Evolutionary conservation across 1,284 basidiomycete species (phyloP), one percentile per base, ranked within the genome.

Genomic region (Cutaneotrichosporon cavernicola): DNA sequence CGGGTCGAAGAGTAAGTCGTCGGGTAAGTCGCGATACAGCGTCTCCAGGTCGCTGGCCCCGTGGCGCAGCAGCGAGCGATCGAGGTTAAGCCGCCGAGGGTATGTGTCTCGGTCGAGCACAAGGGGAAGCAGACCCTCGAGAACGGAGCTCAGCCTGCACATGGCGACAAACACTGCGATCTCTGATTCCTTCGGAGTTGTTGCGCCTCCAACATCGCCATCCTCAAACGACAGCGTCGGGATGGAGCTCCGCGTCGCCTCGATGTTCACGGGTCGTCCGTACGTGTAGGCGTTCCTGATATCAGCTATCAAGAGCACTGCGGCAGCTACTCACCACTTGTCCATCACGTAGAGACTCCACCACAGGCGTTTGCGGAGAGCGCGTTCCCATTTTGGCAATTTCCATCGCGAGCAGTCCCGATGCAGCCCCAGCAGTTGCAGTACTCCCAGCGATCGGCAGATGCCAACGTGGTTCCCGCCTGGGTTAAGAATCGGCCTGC

Each of bases 361-460:
- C 71, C 71, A 72, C 2, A 72, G 57, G 5, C 71, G 63, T 22
- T 64, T 66, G 16, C 71, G 62, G 43, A 72, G 49, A 1, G 66
- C 60, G 4, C 68, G 61, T 52, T 72, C 71, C 71, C 71, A 72
- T 26, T 60, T 51, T 2, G 71, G 71, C 34, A 72, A 56, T 50
- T 64, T 65, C 71, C 71, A 72, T 0, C 56, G 47, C 18, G 70
- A 67, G 52, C 67, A 69, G 59, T 74, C 72, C 5, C 65, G 64
- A 47, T 74, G 67, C 10, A 74, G 62, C 2, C 71, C 72, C 3
- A 74, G 55, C 36, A 74, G 58, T 57, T 67, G 64, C 10, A 65
- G 57, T 1, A 66, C 65, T 1, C 69, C 69, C 7, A 72, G 60
- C 2, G 65, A 62, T 62, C 66, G 51, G n/a, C 65, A 67, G 4